Conservation (phyloP, 257 asterid species). For the Jacaranda copaia region DNA sequence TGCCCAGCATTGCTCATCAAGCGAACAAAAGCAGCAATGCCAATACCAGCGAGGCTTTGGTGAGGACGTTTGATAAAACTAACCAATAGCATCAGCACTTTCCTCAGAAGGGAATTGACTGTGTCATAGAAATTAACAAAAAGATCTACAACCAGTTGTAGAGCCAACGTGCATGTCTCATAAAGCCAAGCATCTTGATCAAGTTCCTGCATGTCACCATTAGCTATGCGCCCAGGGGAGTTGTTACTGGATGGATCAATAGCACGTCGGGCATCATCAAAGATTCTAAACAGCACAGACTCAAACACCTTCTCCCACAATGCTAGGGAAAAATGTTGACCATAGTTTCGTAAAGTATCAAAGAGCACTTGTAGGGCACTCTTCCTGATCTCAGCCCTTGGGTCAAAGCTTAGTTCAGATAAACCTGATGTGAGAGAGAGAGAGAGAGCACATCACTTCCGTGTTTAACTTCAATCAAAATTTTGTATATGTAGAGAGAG, state of each 20-base stretch:
- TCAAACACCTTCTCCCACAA: conserved; percentile 99
- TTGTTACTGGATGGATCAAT: conserved; percentile 84
- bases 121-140: conserved; percentile 93
- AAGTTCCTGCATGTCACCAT: conserved; percentile 70
- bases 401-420: conserved; percentile 97
- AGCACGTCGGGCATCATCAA: conserved; percentile 91
- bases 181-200: conserved; percentile 98
- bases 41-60: conserved; percentile 98
- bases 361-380: conserved; percentile 92
- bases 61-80: conserved; percentile 97
- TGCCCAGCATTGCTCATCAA: conserved; percentile 96
- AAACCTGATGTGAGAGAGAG: conserved; percentile 65
- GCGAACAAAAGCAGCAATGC: conserved; percentile 99
- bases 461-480: conserved; percentile 12
- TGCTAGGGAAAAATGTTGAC: conserved; percentile 89
- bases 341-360: conserved; percentile 92
- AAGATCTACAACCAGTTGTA: conserved; percentile 96
- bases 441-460: conserved; percentile 25
- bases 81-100: conserved; percentile 82
- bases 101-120: conserved; percentile 88
- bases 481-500: conserved; percentile 23
- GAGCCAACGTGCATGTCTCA: conserved; percentile 97
- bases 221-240: conserved; percentile 52
- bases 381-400: conserved; percentile 94
- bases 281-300: conserved; percentile 92